Evolutionary conservation across 345 rosid species (phyloP).

Genomic region (Brassica rapa): DNA sequence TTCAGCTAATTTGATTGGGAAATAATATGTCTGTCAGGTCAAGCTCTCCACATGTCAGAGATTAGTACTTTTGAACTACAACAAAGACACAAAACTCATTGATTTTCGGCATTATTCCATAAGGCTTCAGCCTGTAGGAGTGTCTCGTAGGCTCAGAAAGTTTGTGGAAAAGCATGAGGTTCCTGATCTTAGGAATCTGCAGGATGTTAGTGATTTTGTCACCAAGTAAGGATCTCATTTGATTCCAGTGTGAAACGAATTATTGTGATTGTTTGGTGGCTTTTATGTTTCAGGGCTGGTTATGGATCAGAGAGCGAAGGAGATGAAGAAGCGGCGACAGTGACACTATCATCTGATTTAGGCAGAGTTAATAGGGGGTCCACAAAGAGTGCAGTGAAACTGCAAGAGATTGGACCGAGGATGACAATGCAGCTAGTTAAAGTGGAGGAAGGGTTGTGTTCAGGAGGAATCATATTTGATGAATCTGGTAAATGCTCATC

Average conservation of each 20-base stretch:
- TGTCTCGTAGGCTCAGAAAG: slow-evolving; percentile 81
- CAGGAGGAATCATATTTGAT: slow-evolving; percentile 75
- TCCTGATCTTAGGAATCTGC: slow-evolving; percentile 82
- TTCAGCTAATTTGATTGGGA: neutral
- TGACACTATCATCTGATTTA: slow-evolving; percentile 71
- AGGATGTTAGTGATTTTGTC: slow-evolving; percentile 89
- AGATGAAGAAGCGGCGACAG: slow-evolving; percentile 92
- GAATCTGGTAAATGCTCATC: slow-evolving; percentile 50
- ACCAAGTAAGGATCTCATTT: slow-evolving; percentile 63
- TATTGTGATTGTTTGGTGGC: neutral
- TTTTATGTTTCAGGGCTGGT: slow-evolving; percentile 59
- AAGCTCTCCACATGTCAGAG: slow-evolving; percentile 92
- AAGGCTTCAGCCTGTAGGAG: slow-evolving; percentile 84
- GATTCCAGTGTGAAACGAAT: neutral
- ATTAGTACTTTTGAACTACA: slow-evolving; percentile 83
- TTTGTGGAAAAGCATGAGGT: slow-evolving; percentile 88
- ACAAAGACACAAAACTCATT: slow-evolving; percentile 80
- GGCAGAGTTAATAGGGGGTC: slow-evolving; percentile 72
- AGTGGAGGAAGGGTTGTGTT: slow-evolving; percentile 88
- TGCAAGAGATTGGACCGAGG: slow-evolving; percentile 95
- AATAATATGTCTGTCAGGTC: slow-evolving; percentile 58
- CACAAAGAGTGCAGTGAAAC: slow-evolving; percentile 79
- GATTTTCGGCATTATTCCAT: slow-evolving; percentile 93
- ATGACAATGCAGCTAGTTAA: slow-evolving; percentile 76
- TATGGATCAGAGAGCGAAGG: slow-evolving; percentile 97